These are phyloP conservation scores for Cystobasidium pallidum DNA, from an alignment of 1,284 basidiomycete species.

Conservation along the genomic window DNA sequence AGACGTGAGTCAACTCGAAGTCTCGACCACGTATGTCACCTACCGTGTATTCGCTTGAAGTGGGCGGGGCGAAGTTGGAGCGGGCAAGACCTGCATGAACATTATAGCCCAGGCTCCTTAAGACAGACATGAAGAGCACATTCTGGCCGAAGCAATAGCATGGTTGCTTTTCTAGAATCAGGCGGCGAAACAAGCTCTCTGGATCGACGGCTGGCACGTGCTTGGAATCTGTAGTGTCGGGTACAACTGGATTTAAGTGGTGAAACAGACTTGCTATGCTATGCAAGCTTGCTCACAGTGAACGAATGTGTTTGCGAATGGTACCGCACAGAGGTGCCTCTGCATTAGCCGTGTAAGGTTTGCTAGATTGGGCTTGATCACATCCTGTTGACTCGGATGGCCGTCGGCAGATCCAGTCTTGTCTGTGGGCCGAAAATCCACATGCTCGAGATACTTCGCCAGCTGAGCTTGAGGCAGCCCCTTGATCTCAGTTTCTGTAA, in stretches of 20 bases:
- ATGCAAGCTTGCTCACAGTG: constrained; percentile 5
- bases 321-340: constrained; percentile 8
- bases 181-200: constrained; percentile 22
- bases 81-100: constrained; percentile 21
- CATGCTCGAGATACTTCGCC: constrained; percentile 5
- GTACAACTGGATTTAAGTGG: neutral
- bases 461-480: neutral
- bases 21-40: neutral
- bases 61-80: constrained; percentile 14
- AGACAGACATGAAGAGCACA: constrained; percentile 7
- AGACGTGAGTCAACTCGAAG: too few species aligned
- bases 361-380: neutral
- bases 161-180: constrained; percentile 3
- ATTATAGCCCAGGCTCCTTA: neutral
- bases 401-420: neutral
- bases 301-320: constrained; percentile 13
- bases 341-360: constrained; percentile 19
- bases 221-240: neutral
- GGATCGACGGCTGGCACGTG: constrained; percentile 12
- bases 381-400: neutral
- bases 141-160: constrained; percentile 33
- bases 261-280: neutral
- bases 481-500: constrained; percentile 1
- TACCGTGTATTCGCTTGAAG: constrained; percentile 5
- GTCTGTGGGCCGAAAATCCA: neutral